Percentiles rank a stretch among this genome's conserved stretches.
Conservation (phyloP, 2,329 filamentous ascomycete genomes). For the Waltergamsia citrina region DNA sequence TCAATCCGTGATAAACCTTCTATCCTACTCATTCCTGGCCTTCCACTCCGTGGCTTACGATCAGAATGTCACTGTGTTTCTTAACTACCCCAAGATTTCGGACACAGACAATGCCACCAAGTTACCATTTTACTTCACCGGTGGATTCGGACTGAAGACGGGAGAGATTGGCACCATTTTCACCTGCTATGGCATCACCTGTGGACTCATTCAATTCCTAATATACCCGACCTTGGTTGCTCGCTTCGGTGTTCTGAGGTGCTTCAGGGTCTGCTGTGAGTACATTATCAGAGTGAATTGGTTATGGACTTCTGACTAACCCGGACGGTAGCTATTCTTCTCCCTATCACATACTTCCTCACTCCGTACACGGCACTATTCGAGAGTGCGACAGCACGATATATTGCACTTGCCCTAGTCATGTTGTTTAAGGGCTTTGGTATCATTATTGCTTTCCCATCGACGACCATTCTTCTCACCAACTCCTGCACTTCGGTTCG, state of each 20-base stretch:
- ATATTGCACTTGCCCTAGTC: slow-evolving; percentile 53
- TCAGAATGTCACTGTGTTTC: slow-evolving; percentile 79
- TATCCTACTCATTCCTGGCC: slow-evolving; percentile 72
- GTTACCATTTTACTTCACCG: slow-evolving; percentile 72
- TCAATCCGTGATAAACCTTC: slow-evolving; percentile 66
- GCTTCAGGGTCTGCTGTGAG: slow-evolving; percentile 55
- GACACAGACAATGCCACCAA: slow-evolving; percentile 48
- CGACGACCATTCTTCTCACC: slow-evolving; percentile 62
- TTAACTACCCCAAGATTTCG: slow-evolving; percentile 60
- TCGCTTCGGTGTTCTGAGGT: slow-evolving; percentile 63
- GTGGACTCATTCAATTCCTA: slow-evolving; percentile 77
- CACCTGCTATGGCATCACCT: slow-evolving; percentile 70
- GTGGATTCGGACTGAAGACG: slow-evolving; percentile 68
- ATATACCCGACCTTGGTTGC: slow-evolving; percentile 71
- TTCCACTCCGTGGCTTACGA: slow-evolving; percentile 80
- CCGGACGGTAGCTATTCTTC: slow-evolving; percentile 38
- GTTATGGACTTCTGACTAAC: background rate
- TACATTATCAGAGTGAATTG: slow-evolving; percentile 1
- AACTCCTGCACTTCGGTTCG: slow-evolving; percentile 16
- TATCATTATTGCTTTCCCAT: slow-evolving; percentile 81
- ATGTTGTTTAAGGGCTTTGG: slow-evolving; percentile 67
- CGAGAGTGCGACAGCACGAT: slow-evolving; percentile 34
- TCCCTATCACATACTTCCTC: slow-evolving; percentile 70
- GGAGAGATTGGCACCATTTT: slow-evolving; percentile 77
- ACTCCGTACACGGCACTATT: slow-evolving; percentile 72